Percentiles rank a stretch among this genome's conserved stretches.
These are phyloP conservation scores for Pseudevernia furfuracea DNA, from an alignment of 495 filamentous ascomycete genomes.

Conservation along the genomic window DNA sequence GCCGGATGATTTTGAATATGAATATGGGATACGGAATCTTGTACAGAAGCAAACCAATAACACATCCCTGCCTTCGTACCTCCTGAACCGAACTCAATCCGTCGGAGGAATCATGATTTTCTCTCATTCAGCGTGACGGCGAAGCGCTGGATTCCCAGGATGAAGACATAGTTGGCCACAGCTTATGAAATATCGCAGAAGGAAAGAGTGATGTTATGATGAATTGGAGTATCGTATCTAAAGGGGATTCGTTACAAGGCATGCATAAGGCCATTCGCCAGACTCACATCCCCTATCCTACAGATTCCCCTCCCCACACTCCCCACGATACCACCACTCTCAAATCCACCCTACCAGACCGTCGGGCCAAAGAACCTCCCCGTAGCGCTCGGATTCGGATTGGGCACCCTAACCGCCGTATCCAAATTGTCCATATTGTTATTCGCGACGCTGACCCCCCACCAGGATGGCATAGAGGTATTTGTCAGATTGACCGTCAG, in stretches of 20 bases:
- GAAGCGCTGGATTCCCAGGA: no score
- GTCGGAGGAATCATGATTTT: no score
- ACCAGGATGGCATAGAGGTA: constrained; percentile 53
- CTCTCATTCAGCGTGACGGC: no score
- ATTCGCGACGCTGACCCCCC: constrained; percentile 48
- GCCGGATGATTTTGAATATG: no score
- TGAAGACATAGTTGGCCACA: no score
- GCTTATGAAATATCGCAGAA: no score
- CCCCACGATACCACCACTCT: no score
- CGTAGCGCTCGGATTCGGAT: constrained; percentile 30
- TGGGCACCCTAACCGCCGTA: constrained; percentile 33
- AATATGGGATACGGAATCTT: no score
- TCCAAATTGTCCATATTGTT: constrained; percentile 41
- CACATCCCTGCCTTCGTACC: no score
- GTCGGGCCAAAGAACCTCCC: constrained; percentile 56
- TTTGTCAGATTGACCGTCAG: constrained; percentile 52
- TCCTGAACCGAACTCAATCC: no score
- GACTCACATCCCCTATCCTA: background rate
- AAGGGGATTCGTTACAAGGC: background rate
- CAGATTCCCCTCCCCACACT: background rate
- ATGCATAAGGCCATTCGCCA: background rate
- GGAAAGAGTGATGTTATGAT: background rate
- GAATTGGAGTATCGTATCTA: background rate
- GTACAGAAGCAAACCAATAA: no score
- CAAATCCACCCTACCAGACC: constrained; percentile 31